Conservation (phyloP, 2,329 filamentous ascomycete genomes). For the Pestalotiopsis sp. region DNA sequence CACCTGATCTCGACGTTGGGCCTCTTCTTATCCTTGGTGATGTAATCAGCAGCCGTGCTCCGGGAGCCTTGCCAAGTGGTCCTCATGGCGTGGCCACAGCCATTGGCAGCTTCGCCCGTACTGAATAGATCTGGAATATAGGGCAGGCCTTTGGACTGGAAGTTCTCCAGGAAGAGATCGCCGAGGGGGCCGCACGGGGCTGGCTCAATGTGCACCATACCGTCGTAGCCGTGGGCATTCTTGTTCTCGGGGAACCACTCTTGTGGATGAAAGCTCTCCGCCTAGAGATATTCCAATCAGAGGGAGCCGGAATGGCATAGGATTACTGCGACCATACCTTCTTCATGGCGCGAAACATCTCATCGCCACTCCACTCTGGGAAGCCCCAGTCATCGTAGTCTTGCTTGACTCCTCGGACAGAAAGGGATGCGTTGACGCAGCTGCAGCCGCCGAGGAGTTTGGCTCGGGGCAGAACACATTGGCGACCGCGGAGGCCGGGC, state of each 20-base stretch:
- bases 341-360: background rate
- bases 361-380: slow-evolving; percentile 42
- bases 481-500: slow-evolving; percentile 40
- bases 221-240: background rate
- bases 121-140: background rate
- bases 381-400: slow-evolving; percentile 56
- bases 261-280: background rate
- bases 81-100: background rate
- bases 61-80: background rate
- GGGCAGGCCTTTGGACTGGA: background rate
- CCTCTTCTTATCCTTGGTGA: background rate
- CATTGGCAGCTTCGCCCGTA: background rate
- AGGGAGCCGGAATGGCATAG: background rate
- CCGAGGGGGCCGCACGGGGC: background rate
- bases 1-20: background rate
- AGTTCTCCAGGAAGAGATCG: background rate
- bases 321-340: background rate
- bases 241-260: background rate
- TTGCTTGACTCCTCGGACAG: slow-evolving; percentile 50
- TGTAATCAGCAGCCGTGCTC: background rate
- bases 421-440: slow-evolving; percentile 52
- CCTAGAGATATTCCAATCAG: background rate
- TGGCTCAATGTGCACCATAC: background rate
- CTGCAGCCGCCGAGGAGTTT: slow-evolving; percentile 52
- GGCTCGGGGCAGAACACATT: slow-evolving; percentile 50